Percentiles rank a stretch among this genome's conserved stretches.
These are phyloP conservation scores for Athelia psychrophila DNA, from an alignment of 1,284 basidiomycete species.

Conservation along the genomic window DNA sequence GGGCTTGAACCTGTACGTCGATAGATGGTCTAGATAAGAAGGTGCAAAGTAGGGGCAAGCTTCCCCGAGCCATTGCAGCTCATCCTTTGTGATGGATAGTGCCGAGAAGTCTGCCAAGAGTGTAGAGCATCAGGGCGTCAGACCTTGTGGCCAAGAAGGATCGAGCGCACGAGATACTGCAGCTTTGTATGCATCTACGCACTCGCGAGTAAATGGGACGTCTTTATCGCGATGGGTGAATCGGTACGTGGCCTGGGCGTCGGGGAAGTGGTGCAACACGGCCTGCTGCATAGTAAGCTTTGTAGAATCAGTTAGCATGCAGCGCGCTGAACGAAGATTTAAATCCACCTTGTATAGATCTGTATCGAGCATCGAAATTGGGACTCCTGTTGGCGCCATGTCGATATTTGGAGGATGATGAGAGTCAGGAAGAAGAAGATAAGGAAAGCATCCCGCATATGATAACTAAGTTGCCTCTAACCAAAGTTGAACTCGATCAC, in stretches of 20 bases:
- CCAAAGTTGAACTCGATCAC: background rate
- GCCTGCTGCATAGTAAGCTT: slow-evolving; percentile 98
- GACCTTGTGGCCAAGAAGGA: too few species aligned
- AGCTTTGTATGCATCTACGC: slow-evolving; percentile 64
- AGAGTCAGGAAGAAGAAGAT: background rate
- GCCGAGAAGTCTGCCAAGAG: slow-evolving; percentile 57
- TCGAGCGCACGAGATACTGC: slow-evolving; percentile 63
- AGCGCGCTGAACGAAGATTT: background rate
- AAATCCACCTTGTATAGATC: slow-evolving; percentile 82
- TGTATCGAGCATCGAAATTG: slow-evolving; percentile 82
- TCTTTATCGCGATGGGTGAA: slow-evolving; percentile 85
- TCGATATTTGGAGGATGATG: background rate
- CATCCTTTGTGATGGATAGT: slow-evolving; percentile 59
- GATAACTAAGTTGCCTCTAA: background rate
- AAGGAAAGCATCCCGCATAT: background rate
- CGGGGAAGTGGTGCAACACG: slow-evolving; percentile 78
- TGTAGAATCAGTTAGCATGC: slow-evolving; percentile 6
- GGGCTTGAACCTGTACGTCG: slow-evolving; percentile 74
- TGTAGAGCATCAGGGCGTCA: too few species aligned
- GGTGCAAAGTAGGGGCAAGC: slow-evolving; percentile 77
- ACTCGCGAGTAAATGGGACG: slow-evolving; percentile 70
- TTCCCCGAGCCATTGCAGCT: slow-evolving; percentile 66
- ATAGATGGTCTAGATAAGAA: slow-evolving; percentile 79
- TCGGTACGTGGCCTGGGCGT: slow-evolving; percentile 65
- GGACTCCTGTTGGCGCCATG: slow-evolving; percentile 11